A percentile compares a stretch with the other conserved stretches of the same genome.
These are phyloP conservation scores for Chlorella sp. DNA, from an alignment of 139 green algal species.

Conservation along the genomic window DNA sequence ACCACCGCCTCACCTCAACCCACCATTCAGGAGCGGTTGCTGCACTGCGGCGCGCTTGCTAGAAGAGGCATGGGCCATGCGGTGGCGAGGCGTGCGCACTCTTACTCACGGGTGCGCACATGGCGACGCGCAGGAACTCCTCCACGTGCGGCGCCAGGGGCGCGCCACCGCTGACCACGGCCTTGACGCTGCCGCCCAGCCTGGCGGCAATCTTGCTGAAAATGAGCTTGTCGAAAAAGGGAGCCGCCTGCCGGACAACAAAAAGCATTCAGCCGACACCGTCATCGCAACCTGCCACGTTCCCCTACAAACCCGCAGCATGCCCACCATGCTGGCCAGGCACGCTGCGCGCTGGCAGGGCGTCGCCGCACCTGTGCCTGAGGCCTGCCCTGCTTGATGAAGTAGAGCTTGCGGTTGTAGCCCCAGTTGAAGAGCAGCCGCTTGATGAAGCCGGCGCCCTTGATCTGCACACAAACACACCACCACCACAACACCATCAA, in stretches of 20 bases:
- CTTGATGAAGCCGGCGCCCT: slow-evolving; percentile 35
- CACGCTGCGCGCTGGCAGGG: no score
- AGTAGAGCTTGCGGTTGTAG: slow-evolving; percentile 64
- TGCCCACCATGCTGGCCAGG: neutral
- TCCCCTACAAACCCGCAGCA: no score
- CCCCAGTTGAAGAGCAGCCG: slow-evolving; percentile 67
- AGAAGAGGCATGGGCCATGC: no score
- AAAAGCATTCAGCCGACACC: no score
- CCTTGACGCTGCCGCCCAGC: slow-evolving; percentile 67
- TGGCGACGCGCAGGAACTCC: slow-evolving; percentile 75
- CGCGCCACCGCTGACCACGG: slow-evolving; percentile 76
- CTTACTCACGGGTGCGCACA: slow-evolving; percentile 60
- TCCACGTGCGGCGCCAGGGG: slow-evolving; percentile 82
- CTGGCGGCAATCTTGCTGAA: slow-evolving; percentile 71
- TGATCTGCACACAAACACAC: slow-evolving; percentile 28
- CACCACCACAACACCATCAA: no score
- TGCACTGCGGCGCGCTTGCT: no score
- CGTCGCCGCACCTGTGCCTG: slow-evolving; percentile 32
- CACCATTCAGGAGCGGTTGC: no score
- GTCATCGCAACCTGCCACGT: no score
- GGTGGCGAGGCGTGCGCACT: no score
- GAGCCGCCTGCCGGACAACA: slow-evolving; percentile 50
- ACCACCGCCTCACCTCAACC: no score
- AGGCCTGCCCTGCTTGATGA: slow-evolving; percentile 50
- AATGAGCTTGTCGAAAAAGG: slow-evolving; percentile 84